A percentile compares a stretch with the other conserved stretches of the same genome.
phyloP scores from a whole-genome alignment of 2,329 filamentous ascomycete species.

The Tolypocladium album region DNA sequence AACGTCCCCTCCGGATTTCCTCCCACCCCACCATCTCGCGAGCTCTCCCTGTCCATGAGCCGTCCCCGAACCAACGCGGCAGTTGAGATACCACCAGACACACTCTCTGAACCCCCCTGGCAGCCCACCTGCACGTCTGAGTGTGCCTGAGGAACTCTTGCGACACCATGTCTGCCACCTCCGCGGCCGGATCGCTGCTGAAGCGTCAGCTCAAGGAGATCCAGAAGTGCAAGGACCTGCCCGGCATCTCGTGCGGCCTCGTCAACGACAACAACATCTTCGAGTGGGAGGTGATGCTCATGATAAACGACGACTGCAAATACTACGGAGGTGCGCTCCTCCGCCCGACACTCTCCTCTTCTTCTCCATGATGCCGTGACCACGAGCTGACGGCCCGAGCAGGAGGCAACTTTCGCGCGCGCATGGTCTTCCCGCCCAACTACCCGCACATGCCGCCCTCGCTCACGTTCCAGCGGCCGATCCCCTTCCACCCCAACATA shows the following conservation, averaged over 20 bases:
- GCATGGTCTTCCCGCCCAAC: constrained; percentile 69
- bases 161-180: constrained; percentile 25
- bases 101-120: neutral
- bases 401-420: constrained; percentile 89
- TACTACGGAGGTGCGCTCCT: constrained; percentile 69
- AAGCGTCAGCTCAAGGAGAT: constrained; percentile 87
- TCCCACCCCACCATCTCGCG: neutral
- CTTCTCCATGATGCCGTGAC: neutral
- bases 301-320: constrained; percentile 92
- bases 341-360: constrained; percentile 1
- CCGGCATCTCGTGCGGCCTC: constrained; percentile 87
- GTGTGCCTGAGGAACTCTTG: neutral
- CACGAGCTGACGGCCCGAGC: neutral
- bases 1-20: neutral
- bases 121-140: neutral
- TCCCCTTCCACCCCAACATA: constrained; percentile 91
- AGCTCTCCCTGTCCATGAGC: neutral
- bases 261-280: constrained; percentile 81
- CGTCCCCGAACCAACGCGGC: neutral
- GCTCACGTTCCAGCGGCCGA: constrained; percentile 73
- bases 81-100: neutral
- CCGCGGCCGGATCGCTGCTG: constrained; percentile 62
- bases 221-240: constrained; percentile 81
- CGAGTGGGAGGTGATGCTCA: constrained; percentile 98
- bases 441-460: constrained; percentile 85